Evolutionary conservation across 106 monocot species (phyloP).

Genomic region (Phalaenopsis equestris): DNA sequence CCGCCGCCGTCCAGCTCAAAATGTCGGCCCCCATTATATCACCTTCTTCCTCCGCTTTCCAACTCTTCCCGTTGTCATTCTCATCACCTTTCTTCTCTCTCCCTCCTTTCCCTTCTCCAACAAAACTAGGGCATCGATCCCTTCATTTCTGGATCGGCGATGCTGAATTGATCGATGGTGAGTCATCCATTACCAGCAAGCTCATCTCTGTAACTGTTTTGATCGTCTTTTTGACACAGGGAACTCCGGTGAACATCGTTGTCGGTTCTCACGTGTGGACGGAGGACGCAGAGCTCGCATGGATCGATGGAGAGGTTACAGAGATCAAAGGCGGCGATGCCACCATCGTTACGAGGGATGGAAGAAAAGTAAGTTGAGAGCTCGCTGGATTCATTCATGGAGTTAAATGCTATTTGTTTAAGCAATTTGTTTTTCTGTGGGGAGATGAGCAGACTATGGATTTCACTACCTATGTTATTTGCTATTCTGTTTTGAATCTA

Average conservation of each 20-base stretch:
- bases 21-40: background rate
- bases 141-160: background rate
- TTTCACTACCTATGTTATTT: background rate
- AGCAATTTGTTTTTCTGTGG: background rate
- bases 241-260: constrained; percentile 97
- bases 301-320: constrained; percentile 86
- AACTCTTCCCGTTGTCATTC: background rate
- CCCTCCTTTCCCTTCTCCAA: constrained; percentile 7
- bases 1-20: background rate
- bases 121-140: background rate
- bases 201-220: background rate
- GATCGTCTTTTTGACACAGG: constrained; percentile 27
- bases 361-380: constrained; percentile 47
- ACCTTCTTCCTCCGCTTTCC: constrained; percentile 5
- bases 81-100: background rate
- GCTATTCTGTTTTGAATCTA: background rate
- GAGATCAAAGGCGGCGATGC: constrained; percentile 64
- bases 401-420: background rate
- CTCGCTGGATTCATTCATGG: background rate
- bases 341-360: constrained; percentile 44
- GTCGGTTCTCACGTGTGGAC: constrained; percentile 92
- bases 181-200: background rate
- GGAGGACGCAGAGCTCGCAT: constrained; percentile 70
- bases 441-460: background rate
- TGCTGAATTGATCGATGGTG: constrained; percentile 16